phyloP scores from a whole-genome alignment of 768 basidiomycete genomes.

The Hydnomerulius pinastri region DNA sequence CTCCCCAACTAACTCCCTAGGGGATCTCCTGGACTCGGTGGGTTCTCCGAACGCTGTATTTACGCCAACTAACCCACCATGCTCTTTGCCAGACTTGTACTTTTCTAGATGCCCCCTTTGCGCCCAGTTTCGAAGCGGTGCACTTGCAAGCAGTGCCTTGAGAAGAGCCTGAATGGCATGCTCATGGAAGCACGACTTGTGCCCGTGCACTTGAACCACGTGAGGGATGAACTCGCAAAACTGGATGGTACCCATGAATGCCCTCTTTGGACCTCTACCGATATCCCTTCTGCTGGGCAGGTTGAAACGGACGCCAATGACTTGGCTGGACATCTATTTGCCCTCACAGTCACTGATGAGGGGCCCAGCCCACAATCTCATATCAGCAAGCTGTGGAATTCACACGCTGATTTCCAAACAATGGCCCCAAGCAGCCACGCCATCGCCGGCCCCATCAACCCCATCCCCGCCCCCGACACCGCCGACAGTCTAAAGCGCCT shows the following conservation, averaged over 20 bases:
- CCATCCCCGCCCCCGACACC: background rate
- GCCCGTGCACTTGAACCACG: background rate
- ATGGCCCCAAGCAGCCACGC: background rate
- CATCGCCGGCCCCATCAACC: too few relatives aligned
- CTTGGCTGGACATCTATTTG: constrained; percentile 2
- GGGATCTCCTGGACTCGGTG: too few relatives aligned
- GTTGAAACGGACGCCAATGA: background rate
- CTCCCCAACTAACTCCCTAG: too few relatives aligned
- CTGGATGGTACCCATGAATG: too few relatives aligned
- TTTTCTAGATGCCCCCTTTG: background rate
- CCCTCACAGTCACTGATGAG: constrained; percentile 5
- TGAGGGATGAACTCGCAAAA: background rate
- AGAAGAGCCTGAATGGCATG: background rate
- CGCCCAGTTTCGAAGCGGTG: constrained; percentile 1
- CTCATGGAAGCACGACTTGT: constrained; percentile 2
- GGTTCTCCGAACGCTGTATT: too few relatives aligned
- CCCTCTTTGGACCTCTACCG: too few relatives aligned
- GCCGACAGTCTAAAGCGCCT: background rate
- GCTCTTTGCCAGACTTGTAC: too few relatives aligned
- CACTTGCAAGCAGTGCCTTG: constrained; percentile 4
- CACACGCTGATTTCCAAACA: background rate
- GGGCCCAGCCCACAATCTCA: background rate
- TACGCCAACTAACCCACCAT: too few relatives aligned
- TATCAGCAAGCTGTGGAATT: constrained; percentile 5
- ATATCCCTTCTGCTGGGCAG: too few relatives aligned